These are phyloP conservation scores for Aspergillus intermedius DNA, from an alignment of 2,329 filamentous ascomycete species.

Conservation along the genomic window DNA sequence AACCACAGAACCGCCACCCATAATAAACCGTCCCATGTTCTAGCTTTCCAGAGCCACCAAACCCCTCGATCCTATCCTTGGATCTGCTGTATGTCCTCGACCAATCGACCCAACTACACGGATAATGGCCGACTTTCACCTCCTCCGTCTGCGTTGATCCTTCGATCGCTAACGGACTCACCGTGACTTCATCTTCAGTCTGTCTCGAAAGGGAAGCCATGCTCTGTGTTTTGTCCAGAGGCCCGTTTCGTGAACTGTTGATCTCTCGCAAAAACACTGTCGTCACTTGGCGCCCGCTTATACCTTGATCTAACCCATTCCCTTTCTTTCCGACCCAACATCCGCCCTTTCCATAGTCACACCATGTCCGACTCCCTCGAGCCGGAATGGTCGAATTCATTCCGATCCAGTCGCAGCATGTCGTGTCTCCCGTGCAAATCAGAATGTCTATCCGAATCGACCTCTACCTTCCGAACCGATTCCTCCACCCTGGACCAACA, in stretches of 20 bases:
- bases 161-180: constrained; percentile 1
- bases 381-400: constrained; percentile 24
- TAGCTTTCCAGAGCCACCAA: background rate
- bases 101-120: background rate
- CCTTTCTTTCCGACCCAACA: background rate
- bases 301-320: constrained; percentile 10
- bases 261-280: constrained; percentile 12
- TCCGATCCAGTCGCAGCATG: constrained; percentile 18
- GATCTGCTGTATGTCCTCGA: background rate
- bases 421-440: constrained; percentile 27
- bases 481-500: constrained; percentile 18
- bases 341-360: background rate
- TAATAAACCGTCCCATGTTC: no score
- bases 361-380: constrained; percentile 29
- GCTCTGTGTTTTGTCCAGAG: constrained; percentile 16
- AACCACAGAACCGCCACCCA: background rate
- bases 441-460: constrained; percentile 18
- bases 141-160: background rate
- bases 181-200: background rate
- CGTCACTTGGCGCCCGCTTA: constrained; percentile 17
- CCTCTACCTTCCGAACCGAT: constrained; percentile 16
- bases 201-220: constrained; percentile 16
- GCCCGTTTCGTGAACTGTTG: constrained; percentile 13
- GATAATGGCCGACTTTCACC: background rate
- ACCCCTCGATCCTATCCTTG: background rate